Evolutionary conservation across 1,284 basidiomycete species (phyloP), one percentile per base, ranked within the genome.

Genomic region (Pseudozyma sp.): DNA sequence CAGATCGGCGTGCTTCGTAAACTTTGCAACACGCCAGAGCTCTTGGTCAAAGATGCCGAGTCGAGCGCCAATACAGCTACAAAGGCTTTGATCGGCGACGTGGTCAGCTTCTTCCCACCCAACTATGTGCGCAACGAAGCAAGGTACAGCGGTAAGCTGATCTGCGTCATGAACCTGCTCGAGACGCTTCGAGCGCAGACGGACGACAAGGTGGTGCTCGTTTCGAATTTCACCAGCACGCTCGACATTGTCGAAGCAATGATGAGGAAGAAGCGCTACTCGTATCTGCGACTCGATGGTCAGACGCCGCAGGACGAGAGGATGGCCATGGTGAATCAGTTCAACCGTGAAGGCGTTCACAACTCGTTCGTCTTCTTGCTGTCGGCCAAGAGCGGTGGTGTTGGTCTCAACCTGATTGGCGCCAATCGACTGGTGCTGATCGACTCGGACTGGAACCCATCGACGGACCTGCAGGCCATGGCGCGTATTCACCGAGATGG

Each of bases 321-420:
- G 19, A 70, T 76, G 59, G 58, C 64, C 35, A 69, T 80, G 49
- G 76, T 83, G 38, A 73, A 77, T n/a, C 73, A 66, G 25, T 83
- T 84, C 66, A 81, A 83, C 47, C 70, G 68, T 43, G 50, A 60
- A 14, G 47, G 60, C 11, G 58, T 52, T 19, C 52, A 70, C 12
- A 52, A 48, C 11, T 56, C 45, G 21, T 88, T 97, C 82, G 89
- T 99, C 49, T 99, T 99, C 87, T 87, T 99, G 56, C 89, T 99
- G 16, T 95, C 93, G 85, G 95, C 93, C 76, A 98, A 98, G 86
- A 95, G 97, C 42, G 96, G 96, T 68, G 96, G 96, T 79, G 97
- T 95, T 79, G 95, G 97, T 82, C 96, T 99, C 88, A 99, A 99
- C 84, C 88, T 99, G 71, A 97, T 98, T 81, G 96, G 96, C 8